These are phyloP conservation scores for Obba rivulosa DNA, from an alignment of 768 basidiomycete species.

Conservation along the genomic window DNA sequence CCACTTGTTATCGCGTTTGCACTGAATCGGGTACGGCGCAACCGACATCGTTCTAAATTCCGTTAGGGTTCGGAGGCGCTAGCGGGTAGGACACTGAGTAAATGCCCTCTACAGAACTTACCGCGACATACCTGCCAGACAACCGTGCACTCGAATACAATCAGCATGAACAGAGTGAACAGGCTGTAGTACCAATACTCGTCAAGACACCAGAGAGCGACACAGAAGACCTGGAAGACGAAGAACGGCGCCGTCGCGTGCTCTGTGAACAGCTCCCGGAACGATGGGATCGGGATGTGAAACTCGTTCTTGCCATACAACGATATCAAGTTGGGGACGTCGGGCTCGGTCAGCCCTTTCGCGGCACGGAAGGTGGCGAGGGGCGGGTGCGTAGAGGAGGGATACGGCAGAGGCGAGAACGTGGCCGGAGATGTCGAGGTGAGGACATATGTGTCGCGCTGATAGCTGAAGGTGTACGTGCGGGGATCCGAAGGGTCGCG, in stretches of 20 bases:
- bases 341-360: slow-evolving; percentile 44
- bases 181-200: slow-evolving; percentile 99
- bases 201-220: slow-evolving; percentile 94
- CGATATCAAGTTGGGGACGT: slow-evolving; percentile 46
- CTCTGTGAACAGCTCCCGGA: slow-evolving; percentile 86
- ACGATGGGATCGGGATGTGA: slow-evolving; percentile 94
- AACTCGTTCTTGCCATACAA: slow-evolving; percentile 94
- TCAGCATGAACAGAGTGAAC: slow-evolving; percentile 97
- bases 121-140: slow-evolving; percentile 82
- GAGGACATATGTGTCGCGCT: slow-evolving; percentile 87
- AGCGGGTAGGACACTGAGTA: slow-evolving; percentile 5
- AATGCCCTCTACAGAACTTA: not conserved
- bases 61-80: slow-evolving; percentile 90
- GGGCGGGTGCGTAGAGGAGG: slow-evolving; percentile 65
- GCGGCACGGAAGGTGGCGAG: slow-evolving; percentile 61
- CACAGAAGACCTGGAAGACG: slow-evolving; percentile 98
- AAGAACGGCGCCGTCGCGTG: slow-evolving; percentile 99
- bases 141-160: slow-evolving; percentile 98
- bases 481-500: slow-evolving; percentile 48
- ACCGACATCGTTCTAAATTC: slow-evolving; percentile 98
- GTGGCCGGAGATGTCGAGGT: slow-evolving; percentile 47
- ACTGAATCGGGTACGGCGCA: slow-evolving; percentile 81
- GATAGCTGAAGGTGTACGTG: slow-evolving; percentile 88
- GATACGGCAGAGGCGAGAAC: slow-evolving; percentile 85
- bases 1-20: slow-evolving; percentile 81